Evolutionary conservation across 768 basidiomycete genomes (phyloP), one percentile per base, ranked within the genome.

Genomic region (Candolleomyces aberdarensis): DNA sequence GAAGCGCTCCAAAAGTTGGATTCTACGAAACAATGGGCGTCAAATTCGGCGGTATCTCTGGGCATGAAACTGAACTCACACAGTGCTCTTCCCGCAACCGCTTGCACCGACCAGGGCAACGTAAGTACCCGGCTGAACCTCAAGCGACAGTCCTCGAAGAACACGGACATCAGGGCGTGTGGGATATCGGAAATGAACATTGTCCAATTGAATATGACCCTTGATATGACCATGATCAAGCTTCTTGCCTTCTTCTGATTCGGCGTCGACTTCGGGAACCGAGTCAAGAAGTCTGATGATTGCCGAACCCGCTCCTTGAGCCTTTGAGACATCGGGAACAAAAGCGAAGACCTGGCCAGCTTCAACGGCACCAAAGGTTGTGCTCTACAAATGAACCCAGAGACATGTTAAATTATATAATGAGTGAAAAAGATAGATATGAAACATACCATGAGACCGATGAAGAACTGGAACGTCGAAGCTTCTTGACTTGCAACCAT

Each of bases 151-250:
- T 56, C 85, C 88, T 49, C 90, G 87, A 61, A 97, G 75, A 17
- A 97, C 92, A 52, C 89, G 88, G 19, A 92, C 83, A 63, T 83
- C 83, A 20, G 89, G 87, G 50, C 92, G 80, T 3, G 88, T 88
- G 0, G 92, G 93, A 71, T 94, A 94, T 9, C 87, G 81, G 81
- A 95, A 94, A 64, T 84, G 81, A 32, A 95, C 81, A 63, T 87
- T 80, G 71, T 91, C 84, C 62, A 91, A 81, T 31, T 79, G 80
- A 58, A 94, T 82, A 56, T 80, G 83, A 14, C 88, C 87, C 47
- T 70, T 65, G 29, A 61, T n/a, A 4, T 55, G 36, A 10, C 15
- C 32, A 9, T 53, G 49, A 8, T 43, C 14, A 14, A 54, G 2
- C 39, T 63, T 69, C 65, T 83, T 82, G 49, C 87, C 87, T 47